Evolutionary conservation across 2,329 filamentous ascomycete species (phyloP).

Genomic region (Penicillium glabrum): DNA sequence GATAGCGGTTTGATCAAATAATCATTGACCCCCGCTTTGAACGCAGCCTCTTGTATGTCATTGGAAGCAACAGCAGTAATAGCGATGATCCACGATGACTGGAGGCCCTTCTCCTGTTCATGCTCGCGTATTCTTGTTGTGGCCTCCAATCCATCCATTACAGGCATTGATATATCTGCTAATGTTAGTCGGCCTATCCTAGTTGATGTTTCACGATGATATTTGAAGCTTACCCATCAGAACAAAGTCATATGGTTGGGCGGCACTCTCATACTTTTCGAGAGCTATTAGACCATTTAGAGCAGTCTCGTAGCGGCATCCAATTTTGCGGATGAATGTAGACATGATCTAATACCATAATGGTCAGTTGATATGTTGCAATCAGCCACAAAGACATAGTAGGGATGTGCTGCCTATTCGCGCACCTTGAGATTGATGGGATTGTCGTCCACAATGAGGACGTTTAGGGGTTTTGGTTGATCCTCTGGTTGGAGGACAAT

Average conservation of each 20-base stretch:
- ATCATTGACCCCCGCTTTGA: constrained; percentile 30
- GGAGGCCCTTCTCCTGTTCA: constrained; percentile 27
- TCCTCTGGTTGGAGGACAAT: background rate
- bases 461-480: constrained; percentile 11
- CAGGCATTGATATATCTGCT: constrained; percentile 45
- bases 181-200: constrained; percentile 8
- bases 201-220: background rate
- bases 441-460: constrained; percentile 46
- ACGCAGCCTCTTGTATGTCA: constrained; percentile 31
- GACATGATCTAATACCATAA: constrained; percentile 29
- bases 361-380: background rate
- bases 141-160: constrained; percentile 46
- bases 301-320: constrained; percentile 37
- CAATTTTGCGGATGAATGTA: constrained; percentile 41
- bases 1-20: constrained; percentile 35
- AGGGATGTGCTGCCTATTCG: background rate
- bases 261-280: constrained; percentile 32
- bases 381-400: background rate
- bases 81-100: constrained; percentile 29
- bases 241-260: constrained; percentile 35
- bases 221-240: constrained; percentile 29
- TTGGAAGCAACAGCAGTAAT: constrained; percentile 34
- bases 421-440: constrained; percentile 40
- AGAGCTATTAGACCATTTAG: constrained; percentile 41
- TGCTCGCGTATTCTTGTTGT: constrained; percentile 42